Conservation (phyloP, 768 basidiomycete genomes). For the Lactifluus pinguis region DNA sequence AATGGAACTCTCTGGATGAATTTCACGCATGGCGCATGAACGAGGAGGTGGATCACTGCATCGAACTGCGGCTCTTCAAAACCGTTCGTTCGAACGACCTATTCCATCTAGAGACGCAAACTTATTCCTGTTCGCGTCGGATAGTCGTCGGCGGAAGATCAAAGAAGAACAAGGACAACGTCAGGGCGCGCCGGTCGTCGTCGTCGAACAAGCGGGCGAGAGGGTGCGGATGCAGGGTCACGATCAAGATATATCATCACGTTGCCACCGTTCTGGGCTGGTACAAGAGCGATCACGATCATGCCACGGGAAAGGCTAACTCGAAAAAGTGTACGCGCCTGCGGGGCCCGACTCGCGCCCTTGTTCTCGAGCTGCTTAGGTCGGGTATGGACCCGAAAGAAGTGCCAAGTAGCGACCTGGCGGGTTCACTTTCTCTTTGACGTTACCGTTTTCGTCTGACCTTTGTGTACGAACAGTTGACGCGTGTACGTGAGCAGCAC, state of each 20-base stretch:
- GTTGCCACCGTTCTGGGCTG: not conserved
- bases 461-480: not conserved
- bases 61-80: not conserved
- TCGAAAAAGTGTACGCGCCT: not conserved
- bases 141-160: not conserved
- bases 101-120: not conserved
- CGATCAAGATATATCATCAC: not conserved
- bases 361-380: not conserved
- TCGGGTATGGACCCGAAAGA: not conserved
- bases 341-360: not conserved
- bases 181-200: not conserved
- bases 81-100: not conserved
- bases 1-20: not conserved
- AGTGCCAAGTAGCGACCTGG: not conserved
- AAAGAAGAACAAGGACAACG: not conserved
- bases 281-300: not conserved
- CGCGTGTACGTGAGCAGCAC: not conserved
- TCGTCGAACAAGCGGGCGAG: not conserved
- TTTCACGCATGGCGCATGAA: not conserved
- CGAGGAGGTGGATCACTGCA: not conserved
- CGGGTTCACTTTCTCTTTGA: not conserved
- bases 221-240: not conserved
- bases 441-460: not conserved
- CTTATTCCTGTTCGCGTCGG: not conserved
- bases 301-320: not conserved